Evolutionary conservation across 78 protist genomes (phyloP).

Genomic region (Dictyostelium brefeldianum): DNA sequence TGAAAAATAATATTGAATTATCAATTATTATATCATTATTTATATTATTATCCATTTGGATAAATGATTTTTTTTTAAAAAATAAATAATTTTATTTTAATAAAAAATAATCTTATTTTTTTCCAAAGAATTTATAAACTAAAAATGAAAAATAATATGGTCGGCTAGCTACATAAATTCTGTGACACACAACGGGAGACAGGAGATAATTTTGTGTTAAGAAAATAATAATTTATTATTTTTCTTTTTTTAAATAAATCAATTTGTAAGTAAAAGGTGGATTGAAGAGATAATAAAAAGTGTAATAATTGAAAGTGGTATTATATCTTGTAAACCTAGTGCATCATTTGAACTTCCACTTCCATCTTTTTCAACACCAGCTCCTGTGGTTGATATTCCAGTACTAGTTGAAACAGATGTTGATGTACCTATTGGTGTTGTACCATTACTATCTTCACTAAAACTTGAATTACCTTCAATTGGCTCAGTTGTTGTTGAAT

Average conservation of each 20-base stretch:
- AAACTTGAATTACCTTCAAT: neutral
- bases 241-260: neutral
- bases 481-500: neutral
- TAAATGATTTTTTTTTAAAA: too few species aligned
- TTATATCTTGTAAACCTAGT: neutral
- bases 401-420: neutral
- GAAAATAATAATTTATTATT: neutral
- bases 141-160: too few species aligned
- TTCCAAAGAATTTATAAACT: too few species aligned
- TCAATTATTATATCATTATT: too few species aligned
- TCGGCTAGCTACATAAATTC: too few species aligned
- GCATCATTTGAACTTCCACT: neutral
- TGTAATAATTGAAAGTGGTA: constrained; percentile 14
- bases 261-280: neutral
- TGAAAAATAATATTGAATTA: too few species aligned
- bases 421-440: neutral
- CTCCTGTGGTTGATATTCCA: neutral
- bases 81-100: too few species aligned
- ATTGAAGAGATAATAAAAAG: neutral
- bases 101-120: too few species aligned
- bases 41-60: neutral
- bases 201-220: too few species aligned
- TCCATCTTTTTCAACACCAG: neutral
- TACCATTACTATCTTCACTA: too few species aligned
- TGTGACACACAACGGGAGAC: too few species aligned